Base-by-base conservation (phyloP, 1,139 yeast genomes). In the Candida pseudoviswanathii region DNA sequence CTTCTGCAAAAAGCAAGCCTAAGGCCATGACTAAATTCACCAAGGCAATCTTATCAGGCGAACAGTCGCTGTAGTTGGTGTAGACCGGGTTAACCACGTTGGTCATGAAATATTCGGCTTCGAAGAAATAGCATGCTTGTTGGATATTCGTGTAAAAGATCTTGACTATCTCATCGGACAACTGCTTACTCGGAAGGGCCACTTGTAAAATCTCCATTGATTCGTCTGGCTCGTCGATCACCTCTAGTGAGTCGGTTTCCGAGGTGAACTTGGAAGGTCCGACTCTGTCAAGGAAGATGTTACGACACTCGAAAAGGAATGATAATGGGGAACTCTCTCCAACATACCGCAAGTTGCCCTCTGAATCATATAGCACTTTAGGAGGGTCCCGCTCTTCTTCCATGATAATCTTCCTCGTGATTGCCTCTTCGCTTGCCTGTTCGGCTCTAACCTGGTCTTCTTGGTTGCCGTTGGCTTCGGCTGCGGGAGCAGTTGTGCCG, bases 291-390 rank as follows among this genome's bases (percentile, higher is more conserved):
- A 43, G 46, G 52, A 63, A 64, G 31, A 61, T 56, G 29, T 57
- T 57, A 41, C 65, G 53, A 21, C 66, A 62, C 51, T 64, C 67
- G 45, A 57, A 59, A 24, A 64, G 52, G 30, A 64, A 54, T 4
- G 66, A 59, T 32, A 63, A 47, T 1, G 67, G 66, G 36, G 66
- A 61, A 25, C 62, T 60, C 46, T 63, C 67, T 10, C 68, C 68
- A 34, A 62, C 57, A 51, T 62, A 64, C 11, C 64, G 49, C 8
- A 63, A 57, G 24, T 62, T 58, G 0, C 64, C 60, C 7, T 53
- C 48, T 7, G 55, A 46, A 37, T 54, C 56, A 44, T 47, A 54
- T 8, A 54, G 41, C 2, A 46, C 51, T 33, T 41, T 45, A 6
- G 49, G 54, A 24, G 48, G 41, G 7, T 49, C 44, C 27, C 47